phyloP scores from a whole-genome alignment of 2,329 filamentous ascomycete species.

The Fusarium sambucinum region DNA sequence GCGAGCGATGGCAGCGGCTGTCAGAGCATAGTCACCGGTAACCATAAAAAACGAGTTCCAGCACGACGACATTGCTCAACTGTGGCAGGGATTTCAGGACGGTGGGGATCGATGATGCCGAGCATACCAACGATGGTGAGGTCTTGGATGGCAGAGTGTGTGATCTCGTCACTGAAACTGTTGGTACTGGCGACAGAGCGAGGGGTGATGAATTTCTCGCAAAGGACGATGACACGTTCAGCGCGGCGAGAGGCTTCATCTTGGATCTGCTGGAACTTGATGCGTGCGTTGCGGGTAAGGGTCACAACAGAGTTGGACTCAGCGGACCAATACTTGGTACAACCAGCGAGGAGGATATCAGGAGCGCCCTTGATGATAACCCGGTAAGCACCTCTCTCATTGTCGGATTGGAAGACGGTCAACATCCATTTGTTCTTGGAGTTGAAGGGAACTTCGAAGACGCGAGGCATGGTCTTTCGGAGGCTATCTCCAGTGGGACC shows the following conservation, averaged over 20 bases:
- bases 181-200: conserved; percentile 54
- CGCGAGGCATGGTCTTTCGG: conserved; percentile 39
- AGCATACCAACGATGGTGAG: conserved; percentile 65
- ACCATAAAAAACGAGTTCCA: conserved; percentile 63
- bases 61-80: conserved; percentile 59
- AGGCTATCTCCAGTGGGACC: conserved; percentile 38
- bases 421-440: conserved; percentile 65
- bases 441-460: conserved; percentile 62
- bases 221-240: conserved; percentile 59
- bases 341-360: conserved; percentile 60
- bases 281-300: conserved; percentile 51
- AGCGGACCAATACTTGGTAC: conserved; percentile 53
- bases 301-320: conserved; percentile 50
- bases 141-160: conserved; percentile 54
- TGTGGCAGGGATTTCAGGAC: conserved; percentile 57
- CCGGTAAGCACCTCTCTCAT: conserved; percentile 50
- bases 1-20: conserved; percentile 73
- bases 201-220: conserved; percentile 53
- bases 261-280: conserved; percentile 54
- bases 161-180: conserved; percentile 63
- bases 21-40: conserved; percentile 64
- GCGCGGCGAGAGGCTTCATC: conserved; percentile 57
- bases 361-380: conserved; percentile 67
- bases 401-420: conserved; percentile 51
- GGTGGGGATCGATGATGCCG: conserved; percentile 62